Base-by-base conservation (phyloP, 2,329 filamentous ascomycete genomes). In the Alternaria tenuissima region DNA sequence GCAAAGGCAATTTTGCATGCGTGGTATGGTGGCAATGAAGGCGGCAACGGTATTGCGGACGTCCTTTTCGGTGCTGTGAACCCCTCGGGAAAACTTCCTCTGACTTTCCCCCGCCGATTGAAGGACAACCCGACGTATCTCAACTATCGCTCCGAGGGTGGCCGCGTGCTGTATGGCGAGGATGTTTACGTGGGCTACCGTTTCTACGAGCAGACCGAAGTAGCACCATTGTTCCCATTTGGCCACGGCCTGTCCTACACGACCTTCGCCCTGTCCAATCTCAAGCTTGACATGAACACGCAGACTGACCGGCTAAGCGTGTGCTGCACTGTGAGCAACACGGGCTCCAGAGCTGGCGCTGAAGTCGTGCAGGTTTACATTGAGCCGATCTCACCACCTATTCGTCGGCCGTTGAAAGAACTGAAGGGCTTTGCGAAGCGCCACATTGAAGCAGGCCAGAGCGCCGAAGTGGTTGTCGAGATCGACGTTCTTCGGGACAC, bases 211-310 rank as follows among this genome's bases (percentile, higher is more conserved):
- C 11, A 14, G 11, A n/a, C n/a, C 18, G 28, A 82, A 82, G 16
- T 92, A 92, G 1, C 88, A 89, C 0, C 41, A 16, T 12, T 46
- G 1, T 96, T 89, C 72, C 89, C 91, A 41, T 97, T 96, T 66
- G 93, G 93, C 0, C 92, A 88, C 58, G 93, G 93, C 0, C 83
- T 96, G 2, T 91, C 88, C 53, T 96, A 94, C 79, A 92, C 91
- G 0, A 85, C 84, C 7, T 84, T 91, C 55, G 32, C n/a, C 7
- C 11, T 11, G n/a, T 39, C n/a, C n/a, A 9, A 20, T 32, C 30
- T 32, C 30, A 32, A 32, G 8, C 30, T 32, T 32, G 36, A 38
- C n/a, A 49, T 59, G 11, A 28, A 90, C 1, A 88, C 87, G 12
- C n/a, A 55, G 7, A 30, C 30, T 5, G 30, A 47, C 20, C 16